These are phyloP conservation scores for Medicago arabica DNA, from an alignment of 306 rosid species.

Conservation along the genomic window DNA sequence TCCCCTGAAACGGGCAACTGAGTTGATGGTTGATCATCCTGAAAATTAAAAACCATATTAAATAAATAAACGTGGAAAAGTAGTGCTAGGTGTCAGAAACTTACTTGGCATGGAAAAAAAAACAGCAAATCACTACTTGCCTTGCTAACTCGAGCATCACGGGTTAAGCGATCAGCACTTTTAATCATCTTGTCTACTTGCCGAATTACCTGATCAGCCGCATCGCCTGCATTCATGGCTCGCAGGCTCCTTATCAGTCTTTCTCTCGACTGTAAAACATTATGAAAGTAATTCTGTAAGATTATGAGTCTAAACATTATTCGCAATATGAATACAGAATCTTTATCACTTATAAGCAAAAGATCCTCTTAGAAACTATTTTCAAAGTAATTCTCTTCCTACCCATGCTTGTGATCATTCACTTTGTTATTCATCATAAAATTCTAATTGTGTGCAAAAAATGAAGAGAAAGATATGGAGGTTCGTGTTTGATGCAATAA, in stretches of 20 bases:
- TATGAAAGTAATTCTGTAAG: constrained; percentile 31
- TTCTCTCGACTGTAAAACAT: constrained; percentile 82
- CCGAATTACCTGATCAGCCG: constrained; percentile 93
- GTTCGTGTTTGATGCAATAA: constrained; percentile 32
- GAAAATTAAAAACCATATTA: constrained; percentile 37
- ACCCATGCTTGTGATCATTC: constrained; percentile 6
- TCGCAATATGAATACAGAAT: constrained; percentile 18
- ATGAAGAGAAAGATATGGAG: constrained; percentile 7
- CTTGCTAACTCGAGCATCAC: constrained; percentile 78
- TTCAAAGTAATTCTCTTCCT: constrained; percentile 25
- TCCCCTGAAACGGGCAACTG: constrained; percentile 72
- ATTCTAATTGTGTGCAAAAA: constrained; percentile 26
- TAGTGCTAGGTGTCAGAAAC: constrained; percentile 28
- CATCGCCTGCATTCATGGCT: constrained; percentile 93
- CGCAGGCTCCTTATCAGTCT: constrained; percentile 79
- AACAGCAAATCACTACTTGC: constrained; percentile 44
- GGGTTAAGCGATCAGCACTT: constrained; percentile 75
- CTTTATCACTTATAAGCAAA: constrained; percentile 19
- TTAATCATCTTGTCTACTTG: constrained; percentile 90
- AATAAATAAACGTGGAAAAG: constrained; percentile 4
- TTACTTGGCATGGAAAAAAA: constrained; percentile 27
- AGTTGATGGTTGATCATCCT: constrained; percentile 78
- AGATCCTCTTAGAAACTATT: constrained; percentile 6
- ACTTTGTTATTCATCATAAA: constrained; percentile 10
- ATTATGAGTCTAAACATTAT: constrained; percentile 27